phyloP scores from a whole-genome alignment of 257 asterid species.

The Fraxinus americana region DNA sequence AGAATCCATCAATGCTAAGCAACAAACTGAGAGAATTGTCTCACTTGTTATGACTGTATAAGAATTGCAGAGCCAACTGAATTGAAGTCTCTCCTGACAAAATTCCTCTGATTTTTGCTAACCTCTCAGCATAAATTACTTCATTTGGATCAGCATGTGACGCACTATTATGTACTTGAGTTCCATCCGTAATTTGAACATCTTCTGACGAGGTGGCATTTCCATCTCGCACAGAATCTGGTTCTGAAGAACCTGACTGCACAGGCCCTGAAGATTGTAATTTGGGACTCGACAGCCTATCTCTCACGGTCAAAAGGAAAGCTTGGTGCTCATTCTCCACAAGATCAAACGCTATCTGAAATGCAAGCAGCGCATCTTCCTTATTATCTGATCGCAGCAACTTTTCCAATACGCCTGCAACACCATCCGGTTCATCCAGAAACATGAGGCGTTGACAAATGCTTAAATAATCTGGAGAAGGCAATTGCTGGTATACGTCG shows the following conservation, averaged over 20 bases:
- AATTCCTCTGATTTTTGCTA: slow-evolving; percentile 73
- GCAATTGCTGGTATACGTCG: slow-evolving; percentile 70
- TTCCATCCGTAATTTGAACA: slow-evolving; percentile 65
- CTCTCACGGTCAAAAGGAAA: slow-evolving; percentile 79
- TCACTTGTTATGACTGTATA: slow-evolving; percentile 92
- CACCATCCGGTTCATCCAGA: slow-evolving; percentile 81
- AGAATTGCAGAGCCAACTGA: slow-evolving; percentile 87
- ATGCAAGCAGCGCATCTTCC: slow-evolving; percentile 86
- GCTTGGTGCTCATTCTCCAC: slow-evolving; percentile 92
- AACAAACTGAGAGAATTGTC: slow-evolving; percentile 25
- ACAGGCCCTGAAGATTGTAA: slow-evolving; percentile 46
- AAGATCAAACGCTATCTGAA: slow-evolving; percentile 93
- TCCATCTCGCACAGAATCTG: slow-evolving; percentile 43
- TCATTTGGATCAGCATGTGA: slow-evolving; percentile 55
- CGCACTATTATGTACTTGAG: slow-evolving; percentile 41
- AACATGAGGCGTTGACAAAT: slow-evolving; percentile 97
- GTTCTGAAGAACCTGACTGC: slow-evolving; percentile 50
- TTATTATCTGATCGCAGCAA: slow-evolving; percentile 66
- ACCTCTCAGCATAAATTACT: slow-evolving; percentile 67
- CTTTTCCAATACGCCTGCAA: slow-evolving; percentile 75
- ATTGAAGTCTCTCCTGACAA: slow-evolving; percentile 93
- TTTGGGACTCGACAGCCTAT: slow-evolving; percentile 63
- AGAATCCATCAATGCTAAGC: background rate
- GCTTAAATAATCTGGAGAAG: slow-evolving; percentile 94
- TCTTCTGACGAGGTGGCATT: slow-evolving; percentile 52